Evolutionary conservation across 805 yeast species (phyloP), one percentile per base, ranked within the genome.

Genomic region (Jamesozyma lodderae): DNA sequence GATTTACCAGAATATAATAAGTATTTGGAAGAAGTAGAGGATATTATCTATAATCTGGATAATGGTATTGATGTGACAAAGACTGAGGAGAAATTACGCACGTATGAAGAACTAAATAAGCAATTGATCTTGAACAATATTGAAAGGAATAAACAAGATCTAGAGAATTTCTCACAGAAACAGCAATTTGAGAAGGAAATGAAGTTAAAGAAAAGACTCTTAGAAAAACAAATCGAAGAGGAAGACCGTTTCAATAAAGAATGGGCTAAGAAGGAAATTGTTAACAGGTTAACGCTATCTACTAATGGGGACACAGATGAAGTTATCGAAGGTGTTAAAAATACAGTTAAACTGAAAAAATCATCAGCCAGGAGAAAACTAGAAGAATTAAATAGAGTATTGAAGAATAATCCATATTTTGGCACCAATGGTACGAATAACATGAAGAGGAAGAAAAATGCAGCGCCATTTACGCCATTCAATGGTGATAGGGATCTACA

Each of bases 381-480:
- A 33, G 64, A 64, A 31, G 69, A 65, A 33, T 49, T 65, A 16
- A 61, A 65, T 39, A 59, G 63, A 35, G 64, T 63, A 10, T 41
- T 64, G 33, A 52, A 57, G 31, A 58, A 55, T 20, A 63, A 58
- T 36, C 62, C 66, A 41, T 60, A 60, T 46, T 56, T 60, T 36
- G 47, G 49, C n/a, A 48, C 44, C 20, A 52, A 56, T 10, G 53
- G 45, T 42, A 44, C 51, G 21, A 25, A 26, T 21, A 36, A 31
- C 17, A 45, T 51, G 23, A 46, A 45, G 20, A 33, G 32, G 23
- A 35, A 25, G 13, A 33, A 35, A 15, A 37, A 35, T 23, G 10
- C 31, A 7, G 29, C 35, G 21, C 97, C 97, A 14, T 90, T 88
- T 59, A 87, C 97, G 9, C 97, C 97, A 7, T 90, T 90, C 63